phyloP scores from a whole-genome alignment of 164 flowering plant genomes.

The Macadamia integrifolia region DNA sequence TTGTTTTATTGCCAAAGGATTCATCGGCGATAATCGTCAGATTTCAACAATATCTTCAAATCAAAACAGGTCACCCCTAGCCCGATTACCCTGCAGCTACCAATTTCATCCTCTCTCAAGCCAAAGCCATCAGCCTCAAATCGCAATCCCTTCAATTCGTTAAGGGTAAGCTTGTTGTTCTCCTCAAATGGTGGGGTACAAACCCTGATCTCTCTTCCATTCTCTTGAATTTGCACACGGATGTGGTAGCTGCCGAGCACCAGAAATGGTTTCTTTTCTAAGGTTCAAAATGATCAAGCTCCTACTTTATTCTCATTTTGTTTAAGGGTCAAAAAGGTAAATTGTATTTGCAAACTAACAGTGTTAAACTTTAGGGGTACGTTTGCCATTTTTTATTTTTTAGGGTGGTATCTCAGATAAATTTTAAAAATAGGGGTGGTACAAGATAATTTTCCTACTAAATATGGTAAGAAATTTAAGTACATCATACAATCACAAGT shows the following conservation, averaged over 20 bases:
- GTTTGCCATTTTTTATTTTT: too few species aligned
- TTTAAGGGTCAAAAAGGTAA: too few species aligned
- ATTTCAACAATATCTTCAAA: constrained; percentile 77
- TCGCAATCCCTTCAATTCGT: constrained; percentile 57
- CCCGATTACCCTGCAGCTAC: constrained; percentile 22
- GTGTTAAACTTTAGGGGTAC: too few species aligned
- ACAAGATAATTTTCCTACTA: too few species aligned
- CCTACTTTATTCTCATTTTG: too few species aligned
- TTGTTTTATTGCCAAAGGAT: background rate
- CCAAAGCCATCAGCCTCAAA: constrained; percentile 26
- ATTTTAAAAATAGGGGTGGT: too few species aligned
- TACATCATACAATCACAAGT: too few species aligned
- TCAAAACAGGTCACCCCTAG: constrained; percentile 79
- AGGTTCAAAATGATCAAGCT: too few species aligned
- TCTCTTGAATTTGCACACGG: constrained; percentile 89
- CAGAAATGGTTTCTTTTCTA: constrained; percentile 54
- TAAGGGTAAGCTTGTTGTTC: constrained; percentile 63
- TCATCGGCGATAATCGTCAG: constrained; percentile 39
- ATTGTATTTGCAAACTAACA: too few species aligned
- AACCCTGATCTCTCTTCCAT: constrained; percentile 55
- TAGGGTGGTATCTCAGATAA: too few species aligned
- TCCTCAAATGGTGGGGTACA: constrained; percentile 81
- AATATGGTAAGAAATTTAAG: too few species aligned
- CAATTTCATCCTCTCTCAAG: too few species aligned
- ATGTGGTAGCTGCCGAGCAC: constrained; percentile 77